Conservation (phyloP, 2,329 filamentous ascomycete species). For the Stemphylium vesicarium region DNA sequence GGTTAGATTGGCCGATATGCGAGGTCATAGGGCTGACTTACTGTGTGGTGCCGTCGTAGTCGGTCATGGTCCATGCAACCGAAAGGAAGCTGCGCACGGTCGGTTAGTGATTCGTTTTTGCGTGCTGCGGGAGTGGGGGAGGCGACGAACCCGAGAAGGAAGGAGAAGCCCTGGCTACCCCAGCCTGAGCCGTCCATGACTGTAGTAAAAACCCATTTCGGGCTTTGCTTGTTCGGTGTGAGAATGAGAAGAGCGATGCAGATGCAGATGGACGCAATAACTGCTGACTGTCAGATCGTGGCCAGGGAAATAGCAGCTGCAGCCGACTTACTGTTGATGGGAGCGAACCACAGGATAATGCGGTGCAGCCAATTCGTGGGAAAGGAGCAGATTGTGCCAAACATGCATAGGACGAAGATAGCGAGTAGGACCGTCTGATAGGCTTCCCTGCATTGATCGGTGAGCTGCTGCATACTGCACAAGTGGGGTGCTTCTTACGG, state of each 20-base stretch:
- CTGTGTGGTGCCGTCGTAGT: constrained; percentile 72
- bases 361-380: constrained; percentile 65
- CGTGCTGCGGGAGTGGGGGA: neutral
- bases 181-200: constrained; percentile 69
- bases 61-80: constrained; percentile 70
- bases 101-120: constrained; percentile 10
- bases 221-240: constrained; percentile 65
- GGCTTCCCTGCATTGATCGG: constrained; percentile 55
- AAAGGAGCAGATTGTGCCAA: constrained; percentile 67
- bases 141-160: constrained; percentile 61
- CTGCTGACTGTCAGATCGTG: constrained; percentile 31
- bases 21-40: constrained; percentile 42
- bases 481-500: constrained; percentile 56
- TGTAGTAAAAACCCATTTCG: constrained; percentile 66
- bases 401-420: constrained; percentile 61
- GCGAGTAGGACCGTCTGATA: constrained; percentile 65
- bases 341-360: constrained; percentile 69
- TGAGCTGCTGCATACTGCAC: constrained; percentile 5
- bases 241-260: constrained; percentile 64
- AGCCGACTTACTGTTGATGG: constrained; percentile 62
- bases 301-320: neutral
- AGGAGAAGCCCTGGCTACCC: constrained; percentile 66
- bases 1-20: constrained; percentile 34
- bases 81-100: constrained; percentile 55
- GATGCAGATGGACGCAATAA: constrained; percentile 65